These are phyloP conservation scores for Monosporascus sp. DNA, from an alignment of 2,329 filamentous ascomycete genomes.

Conservation along the genomic window DNA sequence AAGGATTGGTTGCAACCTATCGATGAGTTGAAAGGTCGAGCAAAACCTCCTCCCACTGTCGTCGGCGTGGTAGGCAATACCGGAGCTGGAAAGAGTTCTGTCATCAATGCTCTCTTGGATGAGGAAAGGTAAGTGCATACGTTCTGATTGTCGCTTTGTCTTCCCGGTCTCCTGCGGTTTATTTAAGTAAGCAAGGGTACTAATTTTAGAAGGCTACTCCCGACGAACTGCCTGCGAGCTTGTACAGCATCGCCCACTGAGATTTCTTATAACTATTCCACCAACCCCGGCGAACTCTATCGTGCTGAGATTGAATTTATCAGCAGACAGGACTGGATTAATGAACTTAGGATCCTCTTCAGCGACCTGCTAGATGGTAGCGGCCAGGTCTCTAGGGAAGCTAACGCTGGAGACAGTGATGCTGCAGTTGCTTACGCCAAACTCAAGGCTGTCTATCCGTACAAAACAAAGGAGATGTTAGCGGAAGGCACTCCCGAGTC, in stretches of 20 bases:
- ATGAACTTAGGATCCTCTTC: slow-evolving; percentile 19
- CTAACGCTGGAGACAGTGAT: slow-evolving; percentile 16
- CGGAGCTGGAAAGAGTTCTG: slow-evolving; percentile 55
- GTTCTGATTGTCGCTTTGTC: background rate
- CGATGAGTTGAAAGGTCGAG: slow-evolving; percentile 33
- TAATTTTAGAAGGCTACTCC: background rate
- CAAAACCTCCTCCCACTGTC: slow-evolving; percentile 34
- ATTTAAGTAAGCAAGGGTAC: background rate
- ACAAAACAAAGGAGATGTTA: slow-evolving; percentile 23
- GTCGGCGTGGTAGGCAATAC: slow-evolving; percentile 59
- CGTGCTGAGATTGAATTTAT: slow-evolving; percentile 25
- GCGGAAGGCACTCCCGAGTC: slow-evolving; percentile 10
- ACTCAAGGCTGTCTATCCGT: slow-evolving; percentile 23
- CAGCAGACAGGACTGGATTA: slow-evolving; percentile 16
- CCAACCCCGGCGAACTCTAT: slow-evolving; percentile 18
- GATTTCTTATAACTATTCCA: slow-evolving; percentile 24
- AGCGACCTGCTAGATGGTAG: slow-evolving; percentile 16
- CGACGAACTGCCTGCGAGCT: slow-evolving; percentile 19
- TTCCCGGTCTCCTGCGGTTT: background rate
- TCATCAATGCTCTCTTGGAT: slow-evolving; percentile 60
- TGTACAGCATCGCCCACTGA: slow-evolving; percentile 24
- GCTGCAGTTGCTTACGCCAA: slow-evolving; percentile 23
- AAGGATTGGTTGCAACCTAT: slow-evolving; percentile 35
- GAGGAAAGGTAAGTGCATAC: slow-evolving; percentile 44
- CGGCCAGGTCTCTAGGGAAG: slow-evolving; percentile 18